A percentile compares a stretch with the other conserved stretches of the same genome.
Conservation (phyloP, 768 basidiomycete genomes). For the Pleurotus djamor region DNA sequence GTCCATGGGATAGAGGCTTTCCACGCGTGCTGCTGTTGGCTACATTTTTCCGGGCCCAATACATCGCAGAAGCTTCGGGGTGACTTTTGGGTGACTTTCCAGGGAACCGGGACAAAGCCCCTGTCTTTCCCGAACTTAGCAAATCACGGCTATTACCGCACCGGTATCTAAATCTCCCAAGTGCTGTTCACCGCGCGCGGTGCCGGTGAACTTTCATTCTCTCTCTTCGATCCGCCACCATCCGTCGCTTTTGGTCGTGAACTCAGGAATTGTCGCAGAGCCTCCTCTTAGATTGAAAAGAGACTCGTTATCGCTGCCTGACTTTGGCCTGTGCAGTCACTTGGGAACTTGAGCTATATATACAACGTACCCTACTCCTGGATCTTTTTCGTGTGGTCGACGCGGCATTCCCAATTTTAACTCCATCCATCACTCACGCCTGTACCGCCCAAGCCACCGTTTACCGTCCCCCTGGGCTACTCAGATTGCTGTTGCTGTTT, state of each 20-base stretch:
- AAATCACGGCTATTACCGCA: slow-evolving; percentile 2
- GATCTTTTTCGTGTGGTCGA: background rate
- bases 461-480: background rate
- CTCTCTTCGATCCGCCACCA: background rate
- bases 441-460: slow-evolving; percentile 1
- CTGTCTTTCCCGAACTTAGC: slow-evolving; percentile 6
- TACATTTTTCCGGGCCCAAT: slow-evolving; percentile 6
- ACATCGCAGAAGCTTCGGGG: slow-evolving; percentile 8
- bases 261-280: too few species aligned
- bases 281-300: too few species aligned
- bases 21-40: slow-evolving; percentile 2
- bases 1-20: background rate
- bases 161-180: slow-evolving; percentile 1
- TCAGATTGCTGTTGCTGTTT: background rate
- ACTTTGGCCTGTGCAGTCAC: background rate
- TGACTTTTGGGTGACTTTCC: background rate
- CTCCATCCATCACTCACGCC: slow-evolving; percentile 4
- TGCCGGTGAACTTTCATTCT: background rate
- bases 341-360: background rate
- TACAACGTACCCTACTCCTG: slow-evolving; percentile 4
- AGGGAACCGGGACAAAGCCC: background rate
- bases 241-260: too few species aligned
- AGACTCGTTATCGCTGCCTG: too few species aligned
- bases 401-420: background rate
- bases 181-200: background rate